A percentile compares a stretch with the other conserved stretches of the same genome.
These are phyloP conservation scores for Zhuliangozyma parablackwelliae DNA, from an alignment of 1,139 yeast genomes.

Conservation along the genomic window DNA sequence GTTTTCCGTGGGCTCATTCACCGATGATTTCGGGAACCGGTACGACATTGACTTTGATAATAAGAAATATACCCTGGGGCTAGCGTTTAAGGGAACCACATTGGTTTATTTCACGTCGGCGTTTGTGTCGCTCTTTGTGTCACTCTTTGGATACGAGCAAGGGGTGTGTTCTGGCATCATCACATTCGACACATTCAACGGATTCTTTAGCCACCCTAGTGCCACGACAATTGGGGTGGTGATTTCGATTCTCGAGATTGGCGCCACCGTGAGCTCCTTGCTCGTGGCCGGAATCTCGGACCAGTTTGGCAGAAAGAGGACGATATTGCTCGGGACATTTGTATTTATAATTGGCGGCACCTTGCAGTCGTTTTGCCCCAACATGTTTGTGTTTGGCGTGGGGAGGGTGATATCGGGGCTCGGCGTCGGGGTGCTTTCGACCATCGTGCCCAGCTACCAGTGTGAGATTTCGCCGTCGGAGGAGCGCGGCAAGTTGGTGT, in stretches of 20 bases:
- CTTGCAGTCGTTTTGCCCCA: conserved; percentile 45
- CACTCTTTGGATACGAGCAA: conserved; percentile 86
- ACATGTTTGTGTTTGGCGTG: conserved; percentile 38
- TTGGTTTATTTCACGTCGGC: conserved; percentile 72
- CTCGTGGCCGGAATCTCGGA: conserved; percentile 47
- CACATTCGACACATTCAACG: conserved; percentile 41
- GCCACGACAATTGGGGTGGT: conserved; percentile 47
- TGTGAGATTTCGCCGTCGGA: conserved; percentile 55
- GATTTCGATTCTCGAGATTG: conserved; percentile 49
- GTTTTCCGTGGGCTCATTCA: conserved; percentile 2
- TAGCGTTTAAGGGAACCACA: conserved; percentile 35
- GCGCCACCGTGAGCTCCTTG: conserved; percentile 47
- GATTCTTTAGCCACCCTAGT: conserved; percentile 42
- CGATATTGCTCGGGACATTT: conserved; percentile 46
- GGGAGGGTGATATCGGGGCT: conserved; percentile 51
- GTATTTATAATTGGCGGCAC: conserved; percentile 49
- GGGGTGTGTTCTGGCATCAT: conserved; percentile 83
- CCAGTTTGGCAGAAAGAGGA: conserved; percentile 42
- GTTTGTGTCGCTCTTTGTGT: conserved; percentile 79
- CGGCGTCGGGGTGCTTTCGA: conserved; percentile 50
- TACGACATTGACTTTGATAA: conserved; percentile 37
- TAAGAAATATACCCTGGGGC: conserved; percentile 27
- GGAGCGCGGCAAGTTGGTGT: conserved; percentile 51
- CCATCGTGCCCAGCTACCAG: conserved; percentile 53
- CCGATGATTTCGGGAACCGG: conserved; percentile 32